Evolutionary conservation across 2,329 filamentous ascomycete species (phyloP), one percentile per base, ranked within the genome.

Genomic region (Colletotrichum agaves): DNA sequence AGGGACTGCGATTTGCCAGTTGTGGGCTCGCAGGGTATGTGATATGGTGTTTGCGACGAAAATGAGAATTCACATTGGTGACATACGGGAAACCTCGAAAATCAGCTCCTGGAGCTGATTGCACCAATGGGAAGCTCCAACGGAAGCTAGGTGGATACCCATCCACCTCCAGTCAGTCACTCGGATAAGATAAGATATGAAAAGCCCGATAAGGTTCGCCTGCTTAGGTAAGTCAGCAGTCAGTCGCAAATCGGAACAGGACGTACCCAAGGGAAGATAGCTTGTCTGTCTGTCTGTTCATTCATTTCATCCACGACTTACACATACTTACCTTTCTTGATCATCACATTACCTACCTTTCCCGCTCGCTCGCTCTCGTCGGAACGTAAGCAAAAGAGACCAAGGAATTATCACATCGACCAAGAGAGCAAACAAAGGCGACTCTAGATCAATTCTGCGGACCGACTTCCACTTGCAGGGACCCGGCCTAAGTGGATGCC

Each of bases 61-160:
- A 63, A 46, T 19, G 47, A 31, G 11, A 33, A 53, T 27, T 27
- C 27, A 27, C 23, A 44, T 50, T 43, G 61, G 19, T 62, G 53
- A 67, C 46, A 43, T 56, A 31, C 52, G 61, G 27, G 27, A 64
- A 19, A n/a, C 31, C 11, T 46, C 41, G 49, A 57, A 49, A 57
- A 63, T 43, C 21, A 46, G 31, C 21, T 50, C 21, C 33, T 35
- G 15, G 31, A 33, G 19, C 43, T 41, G 46, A 10, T 23, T 23
- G 31, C 47, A n/a, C 57, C 63, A 67, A 67, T 67, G 19, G 61
- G 17, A 53, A 64, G 64, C 64, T 59, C 43, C 53, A 59, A 55
- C 27, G 12, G 13, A 3, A 1, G 2, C 1, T 4, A 1, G 41
- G 57, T 56, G 57, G 56, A 15, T 21, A 31, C 17, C n/a, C 27